These are phyloP conservation scores for Taxawa tesnikishii DNA, from an alignment of 2,329 filamentous ascomycete species.

Conservation along the genomic window DNA sequence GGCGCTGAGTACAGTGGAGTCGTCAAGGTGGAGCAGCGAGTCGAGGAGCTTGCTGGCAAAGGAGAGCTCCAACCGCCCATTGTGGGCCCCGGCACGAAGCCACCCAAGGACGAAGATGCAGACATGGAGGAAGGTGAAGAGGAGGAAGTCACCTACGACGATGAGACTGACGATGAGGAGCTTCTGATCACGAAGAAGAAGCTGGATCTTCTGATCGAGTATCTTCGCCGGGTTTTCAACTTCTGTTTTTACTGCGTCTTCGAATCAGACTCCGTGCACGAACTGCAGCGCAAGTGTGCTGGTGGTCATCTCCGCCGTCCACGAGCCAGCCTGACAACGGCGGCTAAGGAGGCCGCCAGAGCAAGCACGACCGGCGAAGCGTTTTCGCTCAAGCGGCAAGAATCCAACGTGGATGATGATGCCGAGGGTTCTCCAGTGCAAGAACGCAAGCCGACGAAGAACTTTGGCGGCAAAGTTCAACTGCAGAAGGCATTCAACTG, in stretches of 20 bases:
- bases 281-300: conserved; percentile 88
- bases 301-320: conserved; percentile 93
- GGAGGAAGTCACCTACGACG: conserved; percentile 51
- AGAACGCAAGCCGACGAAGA: conserved; percentile 59
- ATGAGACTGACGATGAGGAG: conserved; percentile 83
- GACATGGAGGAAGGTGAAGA: conserved; percentile 71
- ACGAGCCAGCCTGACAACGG: conserved; percentile 67
- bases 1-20: conserved; percentile 66
- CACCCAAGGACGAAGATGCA: conserved; percentile 49
- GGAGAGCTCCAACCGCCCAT: conserved; percentile 62
- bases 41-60: conserved; percentile 65
- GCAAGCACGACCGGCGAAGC: conserved; percentile 73
- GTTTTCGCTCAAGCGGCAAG: conserved; percentile 53
- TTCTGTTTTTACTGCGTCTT: conserved; percentile 99
- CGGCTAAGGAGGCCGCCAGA: conserved; percentile 72
- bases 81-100: conserved; percentile 49
- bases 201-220: conserved; percentile 89
- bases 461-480: conserved; percentile 47
- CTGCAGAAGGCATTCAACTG: conserved; percentile 93
- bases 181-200: conserved; percentile 90
- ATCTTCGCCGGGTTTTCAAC: conserved; percentile 90
- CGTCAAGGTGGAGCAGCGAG: conserved; percentile 71
- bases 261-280: conserved; percentile 93
- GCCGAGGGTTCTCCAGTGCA: conserved; percentile 51
- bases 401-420: conserved; percentile 31